Conservation (phyloP, 345 rosid genomes). For the Eucalyptus camaldulensis region DNA sequence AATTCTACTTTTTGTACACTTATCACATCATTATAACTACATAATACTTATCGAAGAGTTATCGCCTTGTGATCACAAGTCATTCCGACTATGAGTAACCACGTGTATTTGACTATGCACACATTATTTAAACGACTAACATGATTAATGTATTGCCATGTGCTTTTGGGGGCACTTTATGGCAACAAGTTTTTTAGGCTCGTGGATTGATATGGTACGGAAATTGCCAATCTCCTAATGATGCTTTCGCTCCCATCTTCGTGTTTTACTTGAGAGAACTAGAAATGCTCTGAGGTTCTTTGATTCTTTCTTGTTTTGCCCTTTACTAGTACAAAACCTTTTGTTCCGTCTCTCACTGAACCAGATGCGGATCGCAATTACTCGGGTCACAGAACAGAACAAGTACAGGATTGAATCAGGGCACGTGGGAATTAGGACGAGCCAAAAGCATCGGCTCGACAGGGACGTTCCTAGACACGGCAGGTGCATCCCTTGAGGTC, state of each 20-base stretch:
- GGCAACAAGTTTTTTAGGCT: not conserved
- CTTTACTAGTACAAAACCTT: not conserved
- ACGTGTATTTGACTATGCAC: accelerated
- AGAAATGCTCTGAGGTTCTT: not conserved
- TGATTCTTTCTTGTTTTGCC: not conserved
- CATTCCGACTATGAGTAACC: not conserved
- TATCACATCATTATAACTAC: not conserved
- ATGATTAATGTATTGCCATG: not conserved
- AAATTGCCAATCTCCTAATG: not conserved
- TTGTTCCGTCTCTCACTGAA: not conserved
- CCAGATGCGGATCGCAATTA: not conserved
- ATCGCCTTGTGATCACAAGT: not conserved
- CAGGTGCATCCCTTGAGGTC: not conserved
- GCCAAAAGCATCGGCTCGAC: not conserved
- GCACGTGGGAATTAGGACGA: not conserved
- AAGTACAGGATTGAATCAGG: not conserved
- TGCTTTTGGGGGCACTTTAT: not conserved
- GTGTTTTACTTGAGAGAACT: not conserved
- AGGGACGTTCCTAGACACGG: not conserved
- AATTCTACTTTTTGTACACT: accelerated
- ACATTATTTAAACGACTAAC: not conserved
- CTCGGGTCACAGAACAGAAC: not conserved
- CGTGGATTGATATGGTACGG: not conserved
- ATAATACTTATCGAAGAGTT: too few species aligned
- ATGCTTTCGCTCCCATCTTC: not conserved